These are phyloP conservation scores for Starmera pachycereana DNA, from an alignment of 805 yeast genomes.

Conservation along the genomic window DNA sequence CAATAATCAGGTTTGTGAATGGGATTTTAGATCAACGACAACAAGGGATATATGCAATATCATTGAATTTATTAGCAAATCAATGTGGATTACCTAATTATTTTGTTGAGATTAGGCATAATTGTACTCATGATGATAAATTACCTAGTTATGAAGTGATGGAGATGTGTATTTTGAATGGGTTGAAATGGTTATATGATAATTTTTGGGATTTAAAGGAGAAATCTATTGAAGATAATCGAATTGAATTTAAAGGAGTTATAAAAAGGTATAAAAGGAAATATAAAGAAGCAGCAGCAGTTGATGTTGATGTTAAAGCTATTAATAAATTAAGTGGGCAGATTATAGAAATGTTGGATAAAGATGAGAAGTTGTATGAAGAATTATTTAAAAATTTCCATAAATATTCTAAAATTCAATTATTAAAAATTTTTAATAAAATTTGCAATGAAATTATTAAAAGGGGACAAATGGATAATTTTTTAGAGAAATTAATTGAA, in stretches of 20 bases:
- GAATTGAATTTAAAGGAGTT: constrained; percentile 20
- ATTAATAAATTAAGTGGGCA: too few relatives aligned
- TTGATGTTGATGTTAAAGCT: too few relatives aligned
- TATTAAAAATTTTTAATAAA: constrained; percentile 1
- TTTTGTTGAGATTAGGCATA: constrained; percentile 85
- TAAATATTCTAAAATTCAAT: too few relatives aligned
- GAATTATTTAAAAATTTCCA: constrained; percentile 21
- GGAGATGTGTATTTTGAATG: constrained; percentile 46
- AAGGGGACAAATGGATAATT: constrained; percentile 8
- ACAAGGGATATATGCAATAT: constrained; percentile 66
- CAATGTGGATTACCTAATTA: constrained; percentile 59
- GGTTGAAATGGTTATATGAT: constrained; percentile 64
- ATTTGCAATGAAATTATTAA: constrained; percentile 20
- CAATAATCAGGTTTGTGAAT: constrained; percentile 78
- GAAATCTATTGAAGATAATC: constrained; percentile 3
- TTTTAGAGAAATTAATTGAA: constrained; percentile 22
- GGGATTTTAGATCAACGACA: constrained; percentile 85
- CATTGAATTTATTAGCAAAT: constrained; percentile 66
- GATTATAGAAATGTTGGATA: too few relatives aligned
- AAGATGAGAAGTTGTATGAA: constrained; percentile 18
- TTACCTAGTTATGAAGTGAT: constrained; percentile 64
- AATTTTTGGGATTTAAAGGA: constrained; percentile 54
- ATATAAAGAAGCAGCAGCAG: constrained; percentile 1
- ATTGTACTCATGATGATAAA: constrained; percentile 73
- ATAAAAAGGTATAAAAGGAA: constrained; percentile 40